Evolutionary conservation across 176 grass and related monocot species (phyloP), one percentile per base, ranked within the genome.

Genomic region (Aechmea fasciata): DNA sequence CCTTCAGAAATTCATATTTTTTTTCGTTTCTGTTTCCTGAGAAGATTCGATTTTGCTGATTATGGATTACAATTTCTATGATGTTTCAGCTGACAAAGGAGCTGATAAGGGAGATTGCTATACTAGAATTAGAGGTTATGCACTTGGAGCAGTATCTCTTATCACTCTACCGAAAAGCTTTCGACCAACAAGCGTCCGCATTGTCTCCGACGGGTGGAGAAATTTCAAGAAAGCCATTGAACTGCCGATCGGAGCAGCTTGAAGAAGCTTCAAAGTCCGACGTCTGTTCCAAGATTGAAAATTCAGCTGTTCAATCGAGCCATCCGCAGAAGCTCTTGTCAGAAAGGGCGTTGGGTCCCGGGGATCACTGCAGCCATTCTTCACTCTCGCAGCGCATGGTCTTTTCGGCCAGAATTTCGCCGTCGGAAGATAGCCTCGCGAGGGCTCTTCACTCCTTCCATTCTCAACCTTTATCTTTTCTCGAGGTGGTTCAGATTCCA

Each of bases 61-160:
- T 19, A 51, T 23, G 17, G 51, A 66, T 14, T 17, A 65, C 47
- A 8, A 8, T 0, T 66, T 66, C 12, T 15, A 24, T 2, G 26
- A 15, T 71, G 63, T 79, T 78, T 78, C 75, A 99, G 95, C 75
- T 82, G 2, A 75, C 95, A 49, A 99, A 90, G 54, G 87, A 94
- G 80, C 71, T 99, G 75, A 90, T 99, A 73, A 79, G 89, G 71
- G 95, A 99, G 83, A 99, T 99, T 51, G 77, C 95, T 14, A 76
- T 86, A 25, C 62, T 99, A 17, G 95, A 94, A 76, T 77, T 93
- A 1, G 95, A 99, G 75, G 95, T 99, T 9, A 99, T 89, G 87
- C 81, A 94, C 70, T 81, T 99, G 90, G 95, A 99, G 84, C 90
- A 90, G 72, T 99, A 99, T 82, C 84, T 99, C 50, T 79, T 99